Evolutionary conservation across 2,329 filamentous ascomycete genomes (phyloP).

Genomic region (Hymenoscyphus albidus): DNA sequence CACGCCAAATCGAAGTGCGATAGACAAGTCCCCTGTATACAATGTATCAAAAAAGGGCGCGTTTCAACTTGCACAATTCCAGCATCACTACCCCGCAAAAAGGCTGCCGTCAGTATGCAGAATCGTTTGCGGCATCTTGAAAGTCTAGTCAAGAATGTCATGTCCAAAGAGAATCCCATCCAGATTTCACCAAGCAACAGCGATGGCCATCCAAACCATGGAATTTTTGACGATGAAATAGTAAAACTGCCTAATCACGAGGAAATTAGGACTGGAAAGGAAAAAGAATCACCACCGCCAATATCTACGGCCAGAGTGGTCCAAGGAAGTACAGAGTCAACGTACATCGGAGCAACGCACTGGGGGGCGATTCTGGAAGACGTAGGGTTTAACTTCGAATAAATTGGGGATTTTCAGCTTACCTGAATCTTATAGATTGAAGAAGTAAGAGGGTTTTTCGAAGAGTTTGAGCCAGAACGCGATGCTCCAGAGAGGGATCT

Average conservation of each 20-base stretch:
- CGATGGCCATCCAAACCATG: not conserved
- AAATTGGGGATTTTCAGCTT: not conserved
- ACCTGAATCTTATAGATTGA: constrained; percentile 44
- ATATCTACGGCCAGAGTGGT: not conserved
- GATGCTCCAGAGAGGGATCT: constrained; percentile 33
- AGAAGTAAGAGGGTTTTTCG: constrained; percentile 55
- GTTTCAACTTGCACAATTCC: constrained; percentile 47
- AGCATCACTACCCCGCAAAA: constrained; percentile 42
- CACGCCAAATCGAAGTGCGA: constrained; percentile 46
- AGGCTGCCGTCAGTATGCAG: constrained; percentile 46
- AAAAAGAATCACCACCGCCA: not conserved
- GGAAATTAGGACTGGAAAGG: not conserved
- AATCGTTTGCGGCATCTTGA: constrained; percentile 52
- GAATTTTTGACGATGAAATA: not conserved
- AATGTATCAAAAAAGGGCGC: constrained; percentile 49
- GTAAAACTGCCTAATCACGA: not conserved
- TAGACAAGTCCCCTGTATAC: constrained; percentile 47
- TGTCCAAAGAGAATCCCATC: constrained; percentile 33
- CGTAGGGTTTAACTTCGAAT: constrained; percentile 39
- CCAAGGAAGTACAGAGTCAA: constrained; percentile 35
- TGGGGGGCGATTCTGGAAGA: constrained; percentile 59
- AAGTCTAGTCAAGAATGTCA: constrained; percentile 54
- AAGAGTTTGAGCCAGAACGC: constrained; percentile 40
- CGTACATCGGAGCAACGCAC: constrained; percentile 57
- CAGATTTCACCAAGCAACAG: not conserved